Percentiles rank a stretch among this genome's conserved stretches.
Conservation (phyloP, 257 asterid genomes). For the Cynanchum wilfordii region DNA sequence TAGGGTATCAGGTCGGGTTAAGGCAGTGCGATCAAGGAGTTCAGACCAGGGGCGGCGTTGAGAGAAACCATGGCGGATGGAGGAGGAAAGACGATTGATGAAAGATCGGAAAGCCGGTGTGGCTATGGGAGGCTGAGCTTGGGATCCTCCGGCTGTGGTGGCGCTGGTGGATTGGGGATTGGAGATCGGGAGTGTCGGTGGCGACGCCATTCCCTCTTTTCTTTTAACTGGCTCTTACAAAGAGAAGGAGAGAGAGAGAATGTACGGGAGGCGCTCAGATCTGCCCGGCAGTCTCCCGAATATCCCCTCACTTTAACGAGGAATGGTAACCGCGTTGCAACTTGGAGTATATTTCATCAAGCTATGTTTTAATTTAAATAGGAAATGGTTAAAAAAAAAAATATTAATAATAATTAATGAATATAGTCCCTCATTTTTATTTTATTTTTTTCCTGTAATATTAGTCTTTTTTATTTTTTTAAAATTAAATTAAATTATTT, state of each 20-base stretch:
- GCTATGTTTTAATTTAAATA: too few species aligned
- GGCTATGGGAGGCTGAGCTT: constrained; percentile 40
- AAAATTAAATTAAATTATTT: too few species aligned
- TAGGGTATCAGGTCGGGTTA: constrained; percentile 75
- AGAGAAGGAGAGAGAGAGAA: background rate
- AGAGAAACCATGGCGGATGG: constrained; percentile 57
- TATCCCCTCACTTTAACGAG: background rate
- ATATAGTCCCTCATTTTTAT: too few species aligned
- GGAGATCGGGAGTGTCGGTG: constrained; percentile 69
- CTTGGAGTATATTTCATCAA: too few species aligned
- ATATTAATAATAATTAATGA: too few species aligned
- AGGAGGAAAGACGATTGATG: constrained; percentile 55
- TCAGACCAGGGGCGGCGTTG: constrained; percentile 93
- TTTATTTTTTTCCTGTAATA: too few species aligned
- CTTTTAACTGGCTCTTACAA: background rate
- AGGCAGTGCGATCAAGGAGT: constrained; percentile 71
- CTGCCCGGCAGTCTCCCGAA: background rate
- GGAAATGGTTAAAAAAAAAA: too few species aligned
- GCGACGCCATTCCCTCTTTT: constrained; percentile 49
- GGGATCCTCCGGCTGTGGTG: constrained; percentile 9
- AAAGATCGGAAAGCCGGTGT: constrained; percentile 81
- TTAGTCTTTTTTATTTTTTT: too few species aligned
- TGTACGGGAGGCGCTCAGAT: background rate
- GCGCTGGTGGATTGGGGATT: constrained; percentile 46
- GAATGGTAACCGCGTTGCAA: background rate